Base-by-base conservation (phyloP, 2,329 filamentous ascomycete genomes). In the Sporothrix brasiliensis region DNA sequence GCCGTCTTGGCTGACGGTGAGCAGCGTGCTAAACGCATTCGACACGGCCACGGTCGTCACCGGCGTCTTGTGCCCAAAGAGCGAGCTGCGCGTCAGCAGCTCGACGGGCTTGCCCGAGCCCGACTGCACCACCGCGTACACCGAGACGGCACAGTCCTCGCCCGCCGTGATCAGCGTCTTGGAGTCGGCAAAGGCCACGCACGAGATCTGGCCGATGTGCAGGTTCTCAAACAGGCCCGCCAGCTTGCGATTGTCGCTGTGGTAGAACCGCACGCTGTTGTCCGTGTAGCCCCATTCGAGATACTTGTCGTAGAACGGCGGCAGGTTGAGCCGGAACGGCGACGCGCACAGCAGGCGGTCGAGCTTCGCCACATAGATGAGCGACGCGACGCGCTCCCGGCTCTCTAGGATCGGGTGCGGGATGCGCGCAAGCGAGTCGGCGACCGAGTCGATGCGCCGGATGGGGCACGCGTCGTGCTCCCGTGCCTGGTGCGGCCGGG, bases 201-300 rank as follows among this genome's bases (percentile, higher is more conserved):
- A 89, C 0, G 93, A 94, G 39, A 99, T 86, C 77, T 97, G 93
- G 4, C 94, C 93, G 70, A 94, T 90, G 78, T 99, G 95, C 2
- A 97, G 84, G 77, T 98, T 96, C 79, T 99, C 95, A 77, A 94
- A 97, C 21, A 97, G 85, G 0, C 94, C 94, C 49, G 96, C 88
- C 27, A 91, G 84, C 83, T 92, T 94, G 77, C 92, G 90, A 71
- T 88, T 92, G 74, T 97, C 93, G 63, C 91, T 89, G 69, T 91
- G 88, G 81, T 92, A 73, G 83, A 99, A 98, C 4, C 95, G 91
- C 39, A 99, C 87, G 74, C 92, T 96, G 75, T 92, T 92, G 79
- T 99, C 95, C 0, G 92, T 91, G 76, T 96, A 98, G 1, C 94
- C 94, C 94, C 94, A 98, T 81, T 97, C 93, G 74, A 98, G 86